These are phyloP conservation scores for Leishmania major DNA, from an alignment of 208 protist species.

Conservation along the genomic window DNA sequence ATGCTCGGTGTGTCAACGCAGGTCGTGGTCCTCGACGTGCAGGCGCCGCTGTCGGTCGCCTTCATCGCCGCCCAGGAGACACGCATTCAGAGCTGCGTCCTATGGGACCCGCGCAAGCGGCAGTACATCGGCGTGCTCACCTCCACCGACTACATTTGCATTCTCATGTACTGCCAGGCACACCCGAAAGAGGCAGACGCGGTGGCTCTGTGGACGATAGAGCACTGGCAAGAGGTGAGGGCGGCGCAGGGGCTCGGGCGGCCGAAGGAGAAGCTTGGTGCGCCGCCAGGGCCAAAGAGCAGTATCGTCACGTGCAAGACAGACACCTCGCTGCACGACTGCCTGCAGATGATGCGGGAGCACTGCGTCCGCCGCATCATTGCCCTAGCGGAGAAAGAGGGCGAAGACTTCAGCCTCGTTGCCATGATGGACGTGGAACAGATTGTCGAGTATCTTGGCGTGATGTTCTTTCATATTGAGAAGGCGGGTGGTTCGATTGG, in stretches of 20 bases:
- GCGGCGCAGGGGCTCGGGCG: conserved; percentile 24
- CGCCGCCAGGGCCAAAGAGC: not conserved
- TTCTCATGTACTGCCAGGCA: conserved; percentile 79
- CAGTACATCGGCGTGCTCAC: conserved; percentile 77
- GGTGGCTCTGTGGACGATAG: conserved; percentile 71
- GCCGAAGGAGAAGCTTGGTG: conserved; percentile 20
- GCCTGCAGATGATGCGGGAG: conserved; percentile 62
- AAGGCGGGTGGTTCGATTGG: conserved; percentile 35
- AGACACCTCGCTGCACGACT: conserved; percentile 68
- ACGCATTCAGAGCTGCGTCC: conserved; percentile 73
- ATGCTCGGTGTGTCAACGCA: conserved; percentile 85
- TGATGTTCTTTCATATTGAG: conserved; percentile 80
- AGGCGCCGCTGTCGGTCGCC: conserved; percentile 67
- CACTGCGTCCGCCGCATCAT: conserved; percentile 66
- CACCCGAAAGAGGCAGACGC: conserved; percentile 61
- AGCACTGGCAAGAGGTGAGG: conserved; percentile 51
- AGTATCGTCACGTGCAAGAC: conserved; percentile 64
- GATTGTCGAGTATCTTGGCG: conserved; percentile 83
- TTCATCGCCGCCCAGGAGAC: conserved; percentile 92
- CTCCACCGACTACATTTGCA: conserved; percentile 88
- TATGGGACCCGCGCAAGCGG: conserved; percentile 69
- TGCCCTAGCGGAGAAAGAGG: conserved; percentile 76
- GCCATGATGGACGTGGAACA: conserved; percentile 83
- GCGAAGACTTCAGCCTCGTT: conserved; percentile 57
- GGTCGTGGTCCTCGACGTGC: conserved; percentile 84